Evolutionary conservation across 75 land plant genomes (phyloP).

Genomic region (Picea sitchensis): DNA sequence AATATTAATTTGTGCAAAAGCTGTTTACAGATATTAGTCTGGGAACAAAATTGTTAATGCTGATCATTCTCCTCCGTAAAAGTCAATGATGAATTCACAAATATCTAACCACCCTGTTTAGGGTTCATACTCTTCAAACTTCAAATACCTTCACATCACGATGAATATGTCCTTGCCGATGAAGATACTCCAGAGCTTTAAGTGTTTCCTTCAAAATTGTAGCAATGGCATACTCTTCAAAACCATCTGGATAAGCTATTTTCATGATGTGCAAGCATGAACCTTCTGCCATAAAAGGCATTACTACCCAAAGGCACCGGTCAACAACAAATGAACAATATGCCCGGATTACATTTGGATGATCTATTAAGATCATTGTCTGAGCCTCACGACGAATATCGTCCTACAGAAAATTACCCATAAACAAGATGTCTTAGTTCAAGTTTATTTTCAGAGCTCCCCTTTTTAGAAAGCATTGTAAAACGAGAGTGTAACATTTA

Average conservation of each 20-base stretch:
- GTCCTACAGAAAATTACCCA: constrained; percentile 47
- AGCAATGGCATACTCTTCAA: constrained; percentile 84
- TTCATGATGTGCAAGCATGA: constrained; percentile 99
- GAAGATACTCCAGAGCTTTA: constrained; percentile 93
- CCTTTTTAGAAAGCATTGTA: background rate
- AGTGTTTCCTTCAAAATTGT: constrained; percentile 86
- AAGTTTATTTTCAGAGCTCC: background rate
- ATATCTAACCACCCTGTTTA: background rate
- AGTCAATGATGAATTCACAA: background rate
- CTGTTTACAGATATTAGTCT: background rate
- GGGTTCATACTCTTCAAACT: background rate
- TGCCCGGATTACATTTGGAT: constrained; percentile 89
- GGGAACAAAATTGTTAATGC: background rate
- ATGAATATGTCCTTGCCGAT: constrained; percentile 95
- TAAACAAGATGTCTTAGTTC: background rate
- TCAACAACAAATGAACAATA: constrained; percentile 97
- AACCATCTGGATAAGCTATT: constrained; percentile 86
- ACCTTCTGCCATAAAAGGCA: constrained; percentile 99
- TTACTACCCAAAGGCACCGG: constrained; percentile 88
- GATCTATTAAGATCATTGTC: constrained; percentile 92
- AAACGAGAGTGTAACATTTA: no score
- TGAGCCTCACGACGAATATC: constrained; percentile 94
- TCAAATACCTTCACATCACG: constrained; percentile 93
- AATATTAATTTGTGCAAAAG: background rate
- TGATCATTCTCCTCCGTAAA: background rate